These are phyloP conservation scores for Mangifera indica DNA, from an alignment of 345 rosid species.

Conservation along the genomic window DNA sequence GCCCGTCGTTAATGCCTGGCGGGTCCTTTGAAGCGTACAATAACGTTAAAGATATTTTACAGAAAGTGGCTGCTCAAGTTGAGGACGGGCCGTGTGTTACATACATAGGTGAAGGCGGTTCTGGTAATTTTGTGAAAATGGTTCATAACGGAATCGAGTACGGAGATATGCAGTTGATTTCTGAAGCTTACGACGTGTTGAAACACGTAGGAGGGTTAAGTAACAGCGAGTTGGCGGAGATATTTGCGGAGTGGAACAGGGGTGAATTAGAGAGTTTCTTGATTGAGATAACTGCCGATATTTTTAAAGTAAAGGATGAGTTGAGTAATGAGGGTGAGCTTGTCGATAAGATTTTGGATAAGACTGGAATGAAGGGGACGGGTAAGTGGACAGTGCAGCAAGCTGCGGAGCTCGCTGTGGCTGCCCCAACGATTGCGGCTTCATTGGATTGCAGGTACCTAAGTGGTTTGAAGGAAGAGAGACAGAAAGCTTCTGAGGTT, in stretches of 20 bases:
- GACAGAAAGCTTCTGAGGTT: constrained; percentile 57
- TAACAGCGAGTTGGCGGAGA: constrained; percentile 67
- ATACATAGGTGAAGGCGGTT: constrained; percentile 90
- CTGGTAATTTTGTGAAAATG: constrained; percentile 98
- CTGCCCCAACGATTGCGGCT: constrained; percentile 95
- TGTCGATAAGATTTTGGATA: constrained; percentile 93
- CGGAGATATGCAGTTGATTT: constrained; percentile 97
- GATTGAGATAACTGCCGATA: constrained; percentile 86
- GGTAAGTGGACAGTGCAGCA: constrained; percentile 99
- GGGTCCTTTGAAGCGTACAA: constrained; percentile 77
- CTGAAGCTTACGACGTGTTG: constrained; percentile 92
- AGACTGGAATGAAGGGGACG: constrained; percentile 98
- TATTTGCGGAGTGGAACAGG: constrained; percentile 70
- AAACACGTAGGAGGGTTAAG: constrained; percentile 78
- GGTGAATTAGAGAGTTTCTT: constrained; percentile 93
- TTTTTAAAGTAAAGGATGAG: constrained; percentile 81
- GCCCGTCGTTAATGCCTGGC: constrained; percentile 96
- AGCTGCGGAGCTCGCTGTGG: constrained; percentile 96
- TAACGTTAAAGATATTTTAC: constrained; percentile 62
- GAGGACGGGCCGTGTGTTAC: constrained; percentile 99
- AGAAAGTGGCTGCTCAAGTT: constrained; percentile 89
- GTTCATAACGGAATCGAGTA: constrained; percentile 98
- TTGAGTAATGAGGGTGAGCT: constrained; percentile 52
- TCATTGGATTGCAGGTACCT: constrained; percentile 85
- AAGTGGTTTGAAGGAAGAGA: constrained; percentile 93